Base-by-base conservation (phyloP, 139 green algal genomes). In the Coelastrella sp. region DNA sequence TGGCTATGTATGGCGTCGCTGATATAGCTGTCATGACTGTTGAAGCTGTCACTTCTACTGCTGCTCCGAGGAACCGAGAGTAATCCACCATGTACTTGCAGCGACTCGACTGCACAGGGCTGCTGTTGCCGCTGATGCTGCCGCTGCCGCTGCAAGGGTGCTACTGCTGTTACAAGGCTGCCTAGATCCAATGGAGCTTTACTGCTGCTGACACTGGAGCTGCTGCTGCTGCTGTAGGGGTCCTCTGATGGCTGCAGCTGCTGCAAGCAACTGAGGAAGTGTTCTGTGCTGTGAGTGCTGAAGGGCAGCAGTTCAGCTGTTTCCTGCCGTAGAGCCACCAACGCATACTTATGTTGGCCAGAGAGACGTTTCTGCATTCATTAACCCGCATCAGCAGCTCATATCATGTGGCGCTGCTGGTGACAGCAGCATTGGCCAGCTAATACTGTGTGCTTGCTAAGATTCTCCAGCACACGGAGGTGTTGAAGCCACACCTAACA, bases 141-240 rank as follows among this genome's bases (percentile, higher is more conserved):
- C 81, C 76, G 81, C 9, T 78, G 65, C 4, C 9, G 83, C 49
- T 88, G 83, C 8, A 25, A 22, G 56, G 82, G 15, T 17, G 82
- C 63, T 76, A 10, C 84, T 27, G 84, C 84, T 61, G 49, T 61
- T 11, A 81, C 58, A 17, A 89, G 65, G 70, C 84, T 89, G 10
- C 68, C 84, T 8, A 89, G 25, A 24, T 89, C 84, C 57, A 89
- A 89, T 24, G 82, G 24, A 14, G 11, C n/a, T 19, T 72, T 79
- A 56, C 66, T 79, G 66, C 83, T 79, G 83, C 83, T 66, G 83
- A 24, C 68, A 35, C 24, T 68, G 66, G 35, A 66, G 66, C 22
- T 61, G 35, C 72, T 79, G 65, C 59, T 78, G 66, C 83, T 80
- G 83, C 35, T 88, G 63, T 86, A 15, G 7, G 20, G 58, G 58